Evolutionary conservation across 2,329 filamentous ascomycete genomes (phyloP).

Genomic region (Pyrenophora teres): DNA sequence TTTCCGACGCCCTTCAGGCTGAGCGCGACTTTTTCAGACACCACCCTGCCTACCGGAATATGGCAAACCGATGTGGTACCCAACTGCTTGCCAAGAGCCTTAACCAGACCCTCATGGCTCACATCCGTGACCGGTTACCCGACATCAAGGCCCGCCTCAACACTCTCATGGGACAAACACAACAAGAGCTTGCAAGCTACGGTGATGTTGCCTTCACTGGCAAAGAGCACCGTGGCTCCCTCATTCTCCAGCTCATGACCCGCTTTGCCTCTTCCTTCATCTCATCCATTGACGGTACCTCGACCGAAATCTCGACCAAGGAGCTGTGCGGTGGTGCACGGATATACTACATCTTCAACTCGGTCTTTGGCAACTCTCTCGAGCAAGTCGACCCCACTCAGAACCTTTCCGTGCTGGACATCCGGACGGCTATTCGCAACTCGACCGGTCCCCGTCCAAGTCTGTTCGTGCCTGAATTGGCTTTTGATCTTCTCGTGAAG

Average conservation of each 20-base stretch:
- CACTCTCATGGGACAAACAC: conserved; percentile 98
- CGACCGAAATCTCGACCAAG: conserved; percentile 97
- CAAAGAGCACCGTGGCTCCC: conserved; percentile 91
- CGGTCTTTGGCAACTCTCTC: conserved; percentile 93
- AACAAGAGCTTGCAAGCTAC: conserved; percentile 97
- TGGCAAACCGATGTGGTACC: conserved; percentile 89
- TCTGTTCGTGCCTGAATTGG: conserved; percentile 95
- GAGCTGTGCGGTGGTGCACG: conserved; percentile 92
- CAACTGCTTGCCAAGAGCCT: conserved; percentile 93
- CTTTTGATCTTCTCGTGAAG: conserved; percentile 96
- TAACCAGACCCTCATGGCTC: conserved; percentile 92
- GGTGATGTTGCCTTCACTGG: conserved; percentile 97
- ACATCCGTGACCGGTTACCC: conserved; percentile 92
- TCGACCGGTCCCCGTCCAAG: conserved; percentile 95
- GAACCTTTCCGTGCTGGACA: conserved; percentile 92
- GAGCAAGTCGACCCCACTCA: conserved; percentile 96
- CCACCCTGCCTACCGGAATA: conserved; percentile 96
- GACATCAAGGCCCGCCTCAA: conserved; percentile 98
- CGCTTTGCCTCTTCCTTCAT: conserved; percentile 98
- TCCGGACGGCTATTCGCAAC: conserved; percentile 95
- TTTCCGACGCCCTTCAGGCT: conserved; percentile 85
- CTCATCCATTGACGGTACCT: conserved; percentile 97
- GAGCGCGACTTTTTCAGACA: conserved; percentile 96
- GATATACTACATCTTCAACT: conserved; percentile 99
- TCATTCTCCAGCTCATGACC: conserved; percentile 97